Conservation (phyloP, 2,329 filamentous ascomycete species). For the Bipolaris zeicola region DNA sequence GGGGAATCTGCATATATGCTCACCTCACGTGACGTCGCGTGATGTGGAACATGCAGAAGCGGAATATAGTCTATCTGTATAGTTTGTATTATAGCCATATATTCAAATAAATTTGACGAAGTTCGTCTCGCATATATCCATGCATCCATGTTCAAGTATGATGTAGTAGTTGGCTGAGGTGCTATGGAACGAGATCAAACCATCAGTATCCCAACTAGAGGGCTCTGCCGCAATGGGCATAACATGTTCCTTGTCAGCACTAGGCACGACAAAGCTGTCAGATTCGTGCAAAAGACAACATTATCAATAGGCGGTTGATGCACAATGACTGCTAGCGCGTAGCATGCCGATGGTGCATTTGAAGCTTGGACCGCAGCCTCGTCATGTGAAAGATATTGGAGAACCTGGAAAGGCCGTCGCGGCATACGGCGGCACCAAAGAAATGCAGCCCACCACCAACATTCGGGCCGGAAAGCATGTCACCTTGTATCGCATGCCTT, state of each 20-base stretch:
- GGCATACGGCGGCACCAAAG: constrained; percentile 16
- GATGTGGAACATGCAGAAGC: background rate
- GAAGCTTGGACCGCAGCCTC: constrained; percentile 18
- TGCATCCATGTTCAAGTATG: too few relatives aligned
- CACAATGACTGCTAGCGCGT: constrained; percentile 23
- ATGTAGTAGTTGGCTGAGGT: background rate
- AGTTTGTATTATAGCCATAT: background rate
- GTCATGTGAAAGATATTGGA: constrained; percentile 26
- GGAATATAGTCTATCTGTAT: background rate
- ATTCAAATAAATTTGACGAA: background rate
- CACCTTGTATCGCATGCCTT: background rate
- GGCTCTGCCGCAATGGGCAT: background rate
- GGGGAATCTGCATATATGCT: background rate
- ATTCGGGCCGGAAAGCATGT: constrained; percentile 11
- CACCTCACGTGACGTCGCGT: background rate
- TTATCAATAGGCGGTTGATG: constrained; percentile 9
- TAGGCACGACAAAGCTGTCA: background rate
- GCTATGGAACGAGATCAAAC: background rate
- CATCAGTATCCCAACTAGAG: background rate
- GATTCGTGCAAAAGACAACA: background rate
- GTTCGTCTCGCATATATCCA: too few relatives aligned
- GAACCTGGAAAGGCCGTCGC: constrained; percentile 24
- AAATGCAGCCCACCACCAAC: constrained; percentile 13
- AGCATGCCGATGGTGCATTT: constrained; percentile 1
- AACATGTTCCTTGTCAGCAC: background rate